Percentiles rank a stretch among this genome's conserved stretches.
Evolutionary conservation across 2,329 filamentous ascomycete species (phyloP).

Genomic region (Chaetomiaceae sp.): DNA sequence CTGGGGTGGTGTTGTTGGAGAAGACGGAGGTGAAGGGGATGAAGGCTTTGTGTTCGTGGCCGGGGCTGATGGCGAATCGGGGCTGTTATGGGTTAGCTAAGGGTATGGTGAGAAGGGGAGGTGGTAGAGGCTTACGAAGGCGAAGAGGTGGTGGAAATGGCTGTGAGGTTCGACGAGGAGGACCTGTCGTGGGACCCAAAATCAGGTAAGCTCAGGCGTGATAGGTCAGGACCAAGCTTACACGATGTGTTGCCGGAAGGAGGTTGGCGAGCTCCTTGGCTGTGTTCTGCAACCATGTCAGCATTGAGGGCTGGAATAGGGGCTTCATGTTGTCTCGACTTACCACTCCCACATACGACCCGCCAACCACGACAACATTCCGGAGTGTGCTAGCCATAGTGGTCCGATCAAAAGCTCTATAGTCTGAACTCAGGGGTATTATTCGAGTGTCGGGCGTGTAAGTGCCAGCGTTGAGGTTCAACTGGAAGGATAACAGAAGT

Average conservation of each 20-base stretch:
- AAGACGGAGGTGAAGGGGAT: slow-evolving; percentile 42
- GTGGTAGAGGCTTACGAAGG: slow-evolving; percentile 32
- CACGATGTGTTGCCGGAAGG: slow-evolving; percentile 35
- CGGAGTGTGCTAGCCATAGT: slow-evolving; percentile 23
- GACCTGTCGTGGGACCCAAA: slow-evolving; percentile 21
- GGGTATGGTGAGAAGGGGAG: background rate
- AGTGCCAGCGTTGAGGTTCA: background rate
- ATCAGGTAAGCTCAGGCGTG: background rate
- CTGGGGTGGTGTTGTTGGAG: slow-evolving; percentile 27
- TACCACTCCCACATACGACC: slow-evolving; percentile 42
- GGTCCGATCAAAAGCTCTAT: background rate
- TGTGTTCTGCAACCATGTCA: slow-evolving; percentile 28
- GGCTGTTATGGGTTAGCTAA: slow-evolving; percentile 30
- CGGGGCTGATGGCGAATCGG: slow-evolving; percentile 40
- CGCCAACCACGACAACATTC: slow-evolving; percentile 43
- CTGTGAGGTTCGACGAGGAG: slow-evolving; percentile 46
- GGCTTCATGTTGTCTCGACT: background rate
- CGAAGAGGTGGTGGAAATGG: slow-evolving; percentile 47
- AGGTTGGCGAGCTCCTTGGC: slow-evolving; percentile 35
- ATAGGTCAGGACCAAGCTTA: slow-evolving; percentile 16
- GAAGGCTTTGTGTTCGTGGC: slow-evolving; percentile 44
- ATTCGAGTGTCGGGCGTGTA: background rate
- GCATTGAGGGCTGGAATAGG: background rate
- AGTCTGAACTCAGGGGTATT: background rate
- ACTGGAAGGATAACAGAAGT: background rate